These are phyloP conservation scores for Symmetrospora coprosmae DNA, from an alignment of 768 basidiomycete genomes.

Conservation along the genomic window DNA sequence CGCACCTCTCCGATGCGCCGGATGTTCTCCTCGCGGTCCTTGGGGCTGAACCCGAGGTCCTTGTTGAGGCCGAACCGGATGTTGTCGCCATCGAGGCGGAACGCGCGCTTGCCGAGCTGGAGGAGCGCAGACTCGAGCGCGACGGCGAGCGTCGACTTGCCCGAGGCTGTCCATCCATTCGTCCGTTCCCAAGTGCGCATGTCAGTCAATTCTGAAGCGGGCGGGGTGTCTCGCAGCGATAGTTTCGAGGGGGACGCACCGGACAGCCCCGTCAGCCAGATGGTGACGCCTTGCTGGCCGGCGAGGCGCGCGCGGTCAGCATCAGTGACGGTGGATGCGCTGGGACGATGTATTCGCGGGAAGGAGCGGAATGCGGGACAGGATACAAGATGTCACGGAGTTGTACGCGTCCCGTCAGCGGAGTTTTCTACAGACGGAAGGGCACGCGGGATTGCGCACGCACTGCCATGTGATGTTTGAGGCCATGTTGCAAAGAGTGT, in stretches of 20 bases:
- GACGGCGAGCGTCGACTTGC: conserved; percentile 87
- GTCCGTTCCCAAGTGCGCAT: not conserved
- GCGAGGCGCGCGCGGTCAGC: conserved; percentile 56
- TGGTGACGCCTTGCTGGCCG: conserved; percentile 69
- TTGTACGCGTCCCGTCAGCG: not conserved
- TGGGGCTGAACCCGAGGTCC: conserved; percentile 84
- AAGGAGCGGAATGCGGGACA: too few relatives aligned
- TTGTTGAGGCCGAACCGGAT: conserved; percentile 91
- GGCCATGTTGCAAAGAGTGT: not conserved
- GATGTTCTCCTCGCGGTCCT: conserved; percentile 86
- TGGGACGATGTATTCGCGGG: not conserved
- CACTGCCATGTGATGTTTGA: conserved; percentile 21
- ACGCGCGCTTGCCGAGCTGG: conserved; percentile 67
- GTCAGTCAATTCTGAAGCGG: not conserved
- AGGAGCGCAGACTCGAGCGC: conserved; percentile 91
- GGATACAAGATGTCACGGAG: too few relatives aligned
- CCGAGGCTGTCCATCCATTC: conserved; percentile 25
- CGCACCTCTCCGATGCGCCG: conserved; percentile 85
- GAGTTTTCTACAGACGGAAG: not conserved
- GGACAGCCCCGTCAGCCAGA: conserved; percentile 94
- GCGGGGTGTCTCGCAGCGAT: not conserved
- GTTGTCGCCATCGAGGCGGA: conserved; percentile 92
- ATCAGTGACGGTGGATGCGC: conserved; percentile 6
- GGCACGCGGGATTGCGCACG: not conserved
- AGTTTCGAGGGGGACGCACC: conserved; percentile 15